Conservation (phyloP, 768 basidiomycete genomes). For the Lentinula detonsa region DNA sequence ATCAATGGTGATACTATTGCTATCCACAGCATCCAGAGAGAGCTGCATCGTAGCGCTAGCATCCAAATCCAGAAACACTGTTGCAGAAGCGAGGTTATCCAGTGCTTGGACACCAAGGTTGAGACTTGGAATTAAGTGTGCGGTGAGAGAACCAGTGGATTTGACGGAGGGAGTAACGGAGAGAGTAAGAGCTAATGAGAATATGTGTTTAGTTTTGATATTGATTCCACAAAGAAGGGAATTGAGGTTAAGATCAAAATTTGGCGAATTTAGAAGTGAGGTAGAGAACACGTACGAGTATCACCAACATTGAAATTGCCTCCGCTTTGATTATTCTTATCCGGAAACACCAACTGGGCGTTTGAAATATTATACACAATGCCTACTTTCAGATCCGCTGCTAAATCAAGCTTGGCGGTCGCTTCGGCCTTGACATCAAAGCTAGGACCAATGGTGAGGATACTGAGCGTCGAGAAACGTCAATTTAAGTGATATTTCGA, state of each 20-base stretch:
- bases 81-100: not conserved
- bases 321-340: not conserved
- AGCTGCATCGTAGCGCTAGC: constrained; percentile 3
- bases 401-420: constrained; percentile 1
- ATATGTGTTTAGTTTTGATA: no score
- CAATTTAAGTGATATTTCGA: not conserved
- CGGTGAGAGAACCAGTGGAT: constrained; percentile 1
- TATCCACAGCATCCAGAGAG: constrained; percentile 1
- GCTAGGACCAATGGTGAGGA: constrained; percentile 2
- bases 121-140: constrained; percentile 5
- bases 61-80: constrained; percentile 2
- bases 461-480: not conserved
- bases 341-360: not conserved
- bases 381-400: not conserved
- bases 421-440: constrained; percentile 2
- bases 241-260: not conserved
- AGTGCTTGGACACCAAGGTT: constrained; percentile 3
- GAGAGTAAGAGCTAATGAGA: not conserved
- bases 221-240: not conserved
- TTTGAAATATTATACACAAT: not conserved
- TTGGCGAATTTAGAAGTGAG: not conserved
- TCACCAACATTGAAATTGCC: not conserved
- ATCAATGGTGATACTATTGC: not conserved
- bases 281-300: not conserved
- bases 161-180: constrained; percentile 4